Conservation (phyloP, 1,139 yeast genomes). For the Yamadazyma oceani region DNA sequence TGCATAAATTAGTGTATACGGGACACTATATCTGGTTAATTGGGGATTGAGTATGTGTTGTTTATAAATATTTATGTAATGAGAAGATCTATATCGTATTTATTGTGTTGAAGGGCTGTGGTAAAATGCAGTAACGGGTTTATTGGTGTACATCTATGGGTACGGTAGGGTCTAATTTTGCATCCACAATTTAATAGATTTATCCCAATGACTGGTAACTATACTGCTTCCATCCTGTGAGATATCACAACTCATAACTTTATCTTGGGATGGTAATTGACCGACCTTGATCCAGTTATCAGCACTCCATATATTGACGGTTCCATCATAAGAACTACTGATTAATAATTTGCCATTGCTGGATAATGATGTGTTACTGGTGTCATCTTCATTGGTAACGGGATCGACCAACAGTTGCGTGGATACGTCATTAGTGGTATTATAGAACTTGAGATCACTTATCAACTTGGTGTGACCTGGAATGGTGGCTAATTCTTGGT, state of each 20-base stretch:
- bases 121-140: too few species aligned
- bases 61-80: too few species aligned
- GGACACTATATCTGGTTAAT: too few species aligned
- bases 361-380: slow-evolving; percentile 21
- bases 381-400: slow-evolving; percentile 33
- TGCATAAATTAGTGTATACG: too few species aligned
- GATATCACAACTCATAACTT: slow-evolving; percentile 71
- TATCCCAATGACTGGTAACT: slow-evolving; percentile 81
- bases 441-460: slow-evolving; percentile 61
- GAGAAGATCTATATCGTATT: too few species aligned
- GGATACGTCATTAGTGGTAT: slow-evolving; percentile 18
- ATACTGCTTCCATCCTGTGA: slow-evolving; percentile 41
- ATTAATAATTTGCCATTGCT: slow-evolving; percentile 51
- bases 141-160: too few species aligned
- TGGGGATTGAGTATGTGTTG: too few species aligned
- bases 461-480: slow-evolving; percentile 79
- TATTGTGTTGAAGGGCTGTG: too few species aligned
- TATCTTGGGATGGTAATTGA: slow-evolving; percentile 60
- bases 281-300: slow-evolving; percentile 70
- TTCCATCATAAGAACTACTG: slow-evolving; percentile 71
- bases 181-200: slow-evolving; percentile 68
- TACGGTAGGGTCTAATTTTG: too few species aligned
- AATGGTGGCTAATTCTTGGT: slow-evolving; percentile 48
- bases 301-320: slow-evolving; percentile 62
- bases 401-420: slow-evolving; percentile 6